Percentiles rank a stretch among this genome's conserved stretches.
Evolutionary conservation across 305 asterid genomes (phyloP).

Genomic region (Solanum aculeatissimum): DNA sequence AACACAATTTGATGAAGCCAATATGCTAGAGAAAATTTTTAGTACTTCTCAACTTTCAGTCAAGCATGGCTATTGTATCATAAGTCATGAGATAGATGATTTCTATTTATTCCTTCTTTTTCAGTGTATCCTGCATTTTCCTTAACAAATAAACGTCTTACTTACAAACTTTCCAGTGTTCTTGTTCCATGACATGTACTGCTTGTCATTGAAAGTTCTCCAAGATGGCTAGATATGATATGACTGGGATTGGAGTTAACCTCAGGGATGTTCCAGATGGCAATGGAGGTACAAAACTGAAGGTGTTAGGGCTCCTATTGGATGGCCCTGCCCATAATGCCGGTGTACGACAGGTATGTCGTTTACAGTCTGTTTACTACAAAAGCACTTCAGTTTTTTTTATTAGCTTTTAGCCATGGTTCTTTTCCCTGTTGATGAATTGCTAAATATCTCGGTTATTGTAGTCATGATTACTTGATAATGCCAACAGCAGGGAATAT

Average conservation of each 20-base stretch:
- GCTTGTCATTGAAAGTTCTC: slow-evolving; percentile 72
- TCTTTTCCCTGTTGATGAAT: background rate
- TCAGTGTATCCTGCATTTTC: background rate
- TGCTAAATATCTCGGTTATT: background rate
- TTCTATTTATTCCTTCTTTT: background rate
- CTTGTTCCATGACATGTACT: slow-evolving; percentile 61
- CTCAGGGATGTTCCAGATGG: slow-evolving; percentile 84
- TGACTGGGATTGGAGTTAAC: slow-evolving; percentile 93
- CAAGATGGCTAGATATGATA: slow-evolving; percentile 96
- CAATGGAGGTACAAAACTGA: slow-evolving; percentile 55
- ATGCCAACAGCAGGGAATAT: background rate
- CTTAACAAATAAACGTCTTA: slow-evolving; percentile 5
- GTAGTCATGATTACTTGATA: background rate
- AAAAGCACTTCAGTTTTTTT: too few species aligned
- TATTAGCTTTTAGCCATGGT: background rate
- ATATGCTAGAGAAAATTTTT: background rate
- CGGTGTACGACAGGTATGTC: slow-evolving; percentile 80
- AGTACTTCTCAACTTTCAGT: background rate
- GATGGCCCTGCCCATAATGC: slow-evolving; percentile 92
- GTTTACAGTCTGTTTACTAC: background rate
- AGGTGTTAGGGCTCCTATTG: slow-evolving; percentile 86
- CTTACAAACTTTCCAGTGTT: slow-evolving; percentile 53
- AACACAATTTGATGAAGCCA: background rate
- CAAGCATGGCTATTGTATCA: background rate
- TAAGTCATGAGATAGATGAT: background rate